Conservation (phyloP, 2,329 filamentous ascomycete genomes). For the Cordyceps tenuipes region DNA sequence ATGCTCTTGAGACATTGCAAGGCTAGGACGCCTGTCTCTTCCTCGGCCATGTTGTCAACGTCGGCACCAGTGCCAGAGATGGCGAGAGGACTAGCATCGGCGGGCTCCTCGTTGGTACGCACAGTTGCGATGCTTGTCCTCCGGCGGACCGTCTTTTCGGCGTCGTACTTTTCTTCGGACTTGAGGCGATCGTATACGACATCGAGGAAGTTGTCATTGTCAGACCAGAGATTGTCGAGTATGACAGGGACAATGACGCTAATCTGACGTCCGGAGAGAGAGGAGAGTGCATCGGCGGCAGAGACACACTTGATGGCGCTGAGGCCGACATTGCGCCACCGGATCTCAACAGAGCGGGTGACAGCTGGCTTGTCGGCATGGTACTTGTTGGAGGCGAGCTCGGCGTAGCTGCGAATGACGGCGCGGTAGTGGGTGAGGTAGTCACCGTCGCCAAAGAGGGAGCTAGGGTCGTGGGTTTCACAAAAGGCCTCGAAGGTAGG, state of each 20-base stretch:
- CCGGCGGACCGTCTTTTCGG: slow-evolving; percentile 54
- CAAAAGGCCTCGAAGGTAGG: slow-evolving; percentile 84
- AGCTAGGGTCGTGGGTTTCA: slow-evolving; percentile 76
- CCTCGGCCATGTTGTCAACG: slow-evolving; percentile 81
- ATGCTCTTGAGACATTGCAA: slow-evolving; percentile 81
- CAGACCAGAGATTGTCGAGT: slow-evolving; percentile 76
- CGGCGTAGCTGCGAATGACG: slow-evolving; percentile 70
- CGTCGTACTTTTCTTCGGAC: slow-evolving; percentile 59
- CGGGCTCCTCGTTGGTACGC: slow-evolving; percentile 59
- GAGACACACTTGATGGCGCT: slow-evolving; percentile 76
- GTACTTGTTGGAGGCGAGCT: slow-evolving; percentile 61
- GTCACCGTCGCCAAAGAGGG: slow-evolving; percentile 74
- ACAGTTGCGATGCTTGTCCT: slow-evolving; percentile 75
- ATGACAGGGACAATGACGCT: slow-evolving; percentile 75
- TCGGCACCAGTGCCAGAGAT: slow-evolving; percentile 64
- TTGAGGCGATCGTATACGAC: slow-evolving; percentile 59
- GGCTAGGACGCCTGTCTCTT: slow-evolving; percentile 77
- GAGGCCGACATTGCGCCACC: slow-evolving; percentile 67
- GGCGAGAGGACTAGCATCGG: slow-evolving; percentile 55
- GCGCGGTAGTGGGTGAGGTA: slow-evolving; percentile 78
- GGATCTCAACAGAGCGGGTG: slow-evolving; percentile 66
- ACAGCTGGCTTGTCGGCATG: slow-evolving; percentile 42
- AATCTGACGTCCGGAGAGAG: slow-evolving; percentile 68
- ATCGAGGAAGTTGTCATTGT: slow-evolving; percentile 61
- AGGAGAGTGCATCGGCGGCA: slow-evolving; percentile 67